These are phyloP conservation scores for Russula lepida DNA, from an alignment of 768 basidiomycete species.

Conservation along the genomic window DNA sequence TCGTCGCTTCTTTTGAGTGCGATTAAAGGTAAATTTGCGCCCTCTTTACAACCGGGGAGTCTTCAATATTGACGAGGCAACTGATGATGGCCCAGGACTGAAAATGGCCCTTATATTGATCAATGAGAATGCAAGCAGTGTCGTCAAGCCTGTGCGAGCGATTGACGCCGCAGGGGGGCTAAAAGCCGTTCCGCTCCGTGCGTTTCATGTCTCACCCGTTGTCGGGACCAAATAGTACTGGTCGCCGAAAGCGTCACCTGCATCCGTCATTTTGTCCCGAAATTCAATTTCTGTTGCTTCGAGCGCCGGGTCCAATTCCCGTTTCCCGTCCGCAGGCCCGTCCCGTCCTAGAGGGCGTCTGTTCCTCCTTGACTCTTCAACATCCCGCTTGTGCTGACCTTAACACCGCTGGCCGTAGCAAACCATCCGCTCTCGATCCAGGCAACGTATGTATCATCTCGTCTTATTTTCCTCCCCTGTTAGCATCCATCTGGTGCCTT, in stretches of 20 bases:
- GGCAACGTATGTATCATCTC: conserved; percentile 8
- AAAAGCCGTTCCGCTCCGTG: conserved; percentile 17
- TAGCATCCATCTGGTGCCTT: neutral
- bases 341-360: conserved; percentile 11
- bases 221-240: conserved; percentile 20
- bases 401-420: conserved; percentile 1
- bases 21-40: conserved; percentile 19
- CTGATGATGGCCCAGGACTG: neutral
- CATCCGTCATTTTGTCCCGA: conserved; percentile 18
- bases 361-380: conserved; percentile 3
- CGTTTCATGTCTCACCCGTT: conserved; percentile 8
- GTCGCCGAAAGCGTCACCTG: conserved; percentile 17
- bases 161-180: neutral
- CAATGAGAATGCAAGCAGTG: neutral
- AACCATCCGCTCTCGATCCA: neutral
- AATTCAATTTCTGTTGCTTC: conserved; percentile 15
- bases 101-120: neutral
- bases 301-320: conserved; percentile 16
- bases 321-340: neutral
- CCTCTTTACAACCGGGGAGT: neutral
- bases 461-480: neutral
- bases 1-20: conserved; percentile 5
- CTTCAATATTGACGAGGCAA: neutral
- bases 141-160: neutral
- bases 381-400: conserved; percentile 2